These are phyloP conservation scores for Phytopythium cucurbitacearum DNA, from an alignment of 352 stramenopile genomes.

Conservation along the genomic window DNA sequence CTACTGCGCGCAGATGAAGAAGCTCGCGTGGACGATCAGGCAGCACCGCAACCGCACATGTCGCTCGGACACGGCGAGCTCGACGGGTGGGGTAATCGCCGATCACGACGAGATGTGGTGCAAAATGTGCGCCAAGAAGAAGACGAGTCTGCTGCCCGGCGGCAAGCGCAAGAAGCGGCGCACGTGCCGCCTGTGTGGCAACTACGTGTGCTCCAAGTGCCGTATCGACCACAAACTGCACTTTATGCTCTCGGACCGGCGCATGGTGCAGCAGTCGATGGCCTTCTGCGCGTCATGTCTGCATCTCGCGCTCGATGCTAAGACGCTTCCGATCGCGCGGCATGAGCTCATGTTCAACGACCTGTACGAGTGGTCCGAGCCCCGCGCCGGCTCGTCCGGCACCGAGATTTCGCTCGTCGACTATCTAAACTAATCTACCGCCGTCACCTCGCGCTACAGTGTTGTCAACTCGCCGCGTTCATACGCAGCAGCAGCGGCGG, in stretches of 20 bases:
- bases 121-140: conserved; percentile 2
- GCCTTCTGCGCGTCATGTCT: conserved; percentile 18
- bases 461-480: no score
- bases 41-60: conserved; percentile 7
- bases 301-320: conserved; percentile 7
- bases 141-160: conserved; percentile 4
- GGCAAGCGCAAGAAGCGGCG: conserved; percentile 10
- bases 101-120: conserved; percentile 9
- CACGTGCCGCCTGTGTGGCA: conserved; percentile 31
- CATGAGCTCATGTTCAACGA: conserved; percentile 16
- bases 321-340: conserved; percentile 13
- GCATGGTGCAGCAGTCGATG: conserved; percentile 21
- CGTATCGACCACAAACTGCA: conserved; percentile 26
- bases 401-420: conserved; percentile 17
- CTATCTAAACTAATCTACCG: conserved; percentile 13
- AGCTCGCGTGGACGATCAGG: conserved; percentile 45
- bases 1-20: conserved; percentile 55
- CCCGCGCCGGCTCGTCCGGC: conserved; percentile 21
- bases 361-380: conserved; percentile 21
- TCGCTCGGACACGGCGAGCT: conserved; percentile 6
- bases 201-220: conserved; percentile 32
- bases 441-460: no score
- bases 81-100: conserved; percentile 3
- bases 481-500: background rate
- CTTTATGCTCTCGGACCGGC: conserved; percentile 19